Base-by-base conservation (phyloP, 139 green algal species). In the Chlorella sp. region DNA sequence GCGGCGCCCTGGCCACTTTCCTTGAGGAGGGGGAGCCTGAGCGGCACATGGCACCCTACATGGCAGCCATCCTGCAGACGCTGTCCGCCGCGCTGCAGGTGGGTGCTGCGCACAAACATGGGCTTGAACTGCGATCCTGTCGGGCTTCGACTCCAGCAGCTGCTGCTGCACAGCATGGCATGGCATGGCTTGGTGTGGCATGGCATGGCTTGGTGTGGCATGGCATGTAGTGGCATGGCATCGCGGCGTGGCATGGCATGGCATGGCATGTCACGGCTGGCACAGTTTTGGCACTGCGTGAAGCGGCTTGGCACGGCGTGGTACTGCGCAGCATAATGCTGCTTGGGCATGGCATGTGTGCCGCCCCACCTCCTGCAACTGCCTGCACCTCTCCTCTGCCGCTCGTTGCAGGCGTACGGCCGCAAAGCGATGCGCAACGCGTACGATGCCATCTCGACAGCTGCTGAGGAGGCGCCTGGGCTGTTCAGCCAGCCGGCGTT, bases 401-500 rank as follows among this genome's bases (percentile, higher is more conserved):
- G 44, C 6, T 51, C 9, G 6, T 51, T 92, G 3, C 26, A 76
- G 26, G 76, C 72, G 21, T 98, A 96, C 86, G 90, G 89, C 4
- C 89, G 92, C 38, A 87, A 92, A 68, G 97, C 98, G 84, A 86
- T 98, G 78, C 90, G 93, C 51, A 92, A 94, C 5, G 84, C 96
- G 55, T 98, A 98, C 74, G 97, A 99, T 81, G 93, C 94, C 30
- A 74, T 99, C 17, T 74, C 75, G 47, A 97, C 92, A 15, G 82
- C 98, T 7, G 92, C 89, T 3, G 94, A 98, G 21, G 79, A 65
- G 63, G 57, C 25, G 36, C 47, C 69, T 36, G 39, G 38, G 7
- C 64, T 91, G 64, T 56, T 88, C 34, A 6, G 17, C 32, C 62
- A 69, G 78, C 78, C 69, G 20, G 28, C 71, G 23, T 32, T 82